phyloP scores from a whole-genome alignment of 495 filamentous ascomycete genomes.

The Neurospora sp. region DNA sequence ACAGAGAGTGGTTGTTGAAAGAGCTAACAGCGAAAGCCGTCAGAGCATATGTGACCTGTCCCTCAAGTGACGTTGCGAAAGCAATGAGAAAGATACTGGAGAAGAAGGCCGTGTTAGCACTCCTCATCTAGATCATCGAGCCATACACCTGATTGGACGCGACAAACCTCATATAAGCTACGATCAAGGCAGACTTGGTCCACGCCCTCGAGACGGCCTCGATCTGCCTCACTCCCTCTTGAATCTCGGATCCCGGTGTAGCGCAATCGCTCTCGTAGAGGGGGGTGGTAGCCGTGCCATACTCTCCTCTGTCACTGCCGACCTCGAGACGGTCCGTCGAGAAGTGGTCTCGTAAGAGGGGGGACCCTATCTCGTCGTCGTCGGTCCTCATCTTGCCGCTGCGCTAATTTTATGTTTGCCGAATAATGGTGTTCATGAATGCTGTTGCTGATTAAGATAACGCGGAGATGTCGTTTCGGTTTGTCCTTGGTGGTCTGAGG shows the following conservation, averaged over 20 bases:
- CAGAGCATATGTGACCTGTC: slow-evolving; percentile 35
- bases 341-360: slow-evolving; percentile 1
- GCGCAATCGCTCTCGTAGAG: background rate
- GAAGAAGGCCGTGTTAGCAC: background rate
- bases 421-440: background rate
- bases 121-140: background rate
- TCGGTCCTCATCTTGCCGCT: slow-evolving; percentile 3
- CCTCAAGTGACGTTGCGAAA: slow-evolving; percentile 36
- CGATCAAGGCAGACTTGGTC: slow-evolving; percentile 32
- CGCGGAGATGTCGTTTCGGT: background rate
- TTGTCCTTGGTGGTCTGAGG: background rate
- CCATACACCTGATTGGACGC: background rate
- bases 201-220: slow-evolving; percentile 40
- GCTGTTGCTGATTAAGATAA: background rate
- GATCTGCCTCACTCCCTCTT: slow-evolving; percentile 34
- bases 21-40: slow-evolving; percentile 40
- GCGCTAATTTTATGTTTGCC: background rate
- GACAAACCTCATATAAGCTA: slow-evolving; percentile 35
- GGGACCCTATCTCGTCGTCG: background rate
- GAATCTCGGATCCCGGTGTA: slow-evolving; percentile 7
- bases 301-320: background rate
- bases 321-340: background rate
- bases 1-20: slow-evolving; percentile 47
- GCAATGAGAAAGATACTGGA: slow-evolving; percentile 32
- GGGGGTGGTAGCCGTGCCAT: background rate